Base-by-base conservation (phyloP, 495 filamentous ascomycete genomes). In the Articulospora tetracladia region DNA sequence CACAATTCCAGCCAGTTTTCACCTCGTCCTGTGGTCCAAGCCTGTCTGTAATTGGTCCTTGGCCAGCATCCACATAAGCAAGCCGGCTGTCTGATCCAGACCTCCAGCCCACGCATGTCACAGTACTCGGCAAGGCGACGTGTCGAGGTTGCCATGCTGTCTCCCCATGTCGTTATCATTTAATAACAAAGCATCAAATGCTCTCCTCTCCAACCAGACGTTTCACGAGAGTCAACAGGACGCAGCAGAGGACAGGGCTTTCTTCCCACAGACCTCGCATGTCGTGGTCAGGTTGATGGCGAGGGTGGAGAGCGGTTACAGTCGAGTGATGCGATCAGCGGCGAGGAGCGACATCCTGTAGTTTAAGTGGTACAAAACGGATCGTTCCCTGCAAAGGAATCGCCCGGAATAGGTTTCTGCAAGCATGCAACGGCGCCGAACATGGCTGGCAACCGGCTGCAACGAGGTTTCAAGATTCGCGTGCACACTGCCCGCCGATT, bases 401-500 rank as follows among this genome's bases (percentile, higher is more conserved):
- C 36, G 56, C 56, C 56, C 34, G 56, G 56, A 58, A 51, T 58
- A 51, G 39, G 39, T n/a, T 44, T 44, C 39, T 58, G 55, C 57
- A 54, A 11, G 41, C 49, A 55, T 58, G 49, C 60, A 62, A 62
- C 55, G 49, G 27, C 44, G 32, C 55, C 50, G 32, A 60, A 44
- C 39, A 53, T 58, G 62, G 62, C 62, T 64, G 62, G 60, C 53
- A 56, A 51, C 26, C 57, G 62, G 44, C 52, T 55, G 53, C 56
- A 52, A 56, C 44, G 57, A 44, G 39, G 61, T 58, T 63, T 63
- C 61, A 63, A 63, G 61, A 63, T 63, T 57, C 23, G 39, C 17
- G 15, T 52, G 26, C 56, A 34, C 55, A 25, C 30, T 48, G n/a
- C 25, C 28, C 17, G 17, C 39, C 39, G 39, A 12, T 44, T 44